Evolutionary conservation across 164 flowering plant species (phyloP).

Genomic region (Tinospora cordifolia): DNA sequence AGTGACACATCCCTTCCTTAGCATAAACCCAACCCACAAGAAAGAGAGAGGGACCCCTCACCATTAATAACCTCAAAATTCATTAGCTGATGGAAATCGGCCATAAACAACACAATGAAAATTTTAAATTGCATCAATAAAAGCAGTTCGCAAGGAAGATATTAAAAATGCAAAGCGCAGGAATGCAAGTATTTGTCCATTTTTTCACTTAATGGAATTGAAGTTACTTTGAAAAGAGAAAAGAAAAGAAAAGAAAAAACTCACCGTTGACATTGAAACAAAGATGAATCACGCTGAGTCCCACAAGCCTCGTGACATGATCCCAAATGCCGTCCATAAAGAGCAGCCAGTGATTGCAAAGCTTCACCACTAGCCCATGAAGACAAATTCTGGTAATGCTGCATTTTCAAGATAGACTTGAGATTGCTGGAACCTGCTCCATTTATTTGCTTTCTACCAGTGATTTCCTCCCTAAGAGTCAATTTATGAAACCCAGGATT

Average conservation of each 20-base stretch:
- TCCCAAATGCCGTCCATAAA: conserved; percentile 51
- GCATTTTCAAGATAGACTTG: conserved; percentile 35
- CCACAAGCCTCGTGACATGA: conserved; percentile 35
- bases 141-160: too few species aligned
- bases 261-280: conserved; percentile 60
- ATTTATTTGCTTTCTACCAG: neutral
- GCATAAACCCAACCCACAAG: too few species aligned
- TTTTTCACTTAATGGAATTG: neutral
- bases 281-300: conserved; percentile 36
- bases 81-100: neutral
- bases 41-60: too few species aligned
- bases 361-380: conserved; percentile 51
- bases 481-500: conserved; percentile 14
- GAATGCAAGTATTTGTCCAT: neutral
- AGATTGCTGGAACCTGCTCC: conserved; percentile 14
- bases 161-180: neutral
- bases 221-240: too few species aligned
- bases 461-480: neutral
- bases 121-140: too few species aligned
- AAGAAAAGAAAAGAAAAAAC: neutral
- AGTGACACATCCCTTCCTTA: too few species aligned
- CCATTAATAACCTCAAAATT: neutral
- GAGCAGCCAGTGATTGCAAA: conserved; percentile 50
- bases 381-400: conserved; percentile 57
- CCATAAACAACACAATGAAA: neutral